Percentiles rank a stretch among this genome's conserved stretches.
phyloP scores from a whole-genome alignment of 1,284 basidiomycete species.

The Violaceomyces palustris region DNA sequence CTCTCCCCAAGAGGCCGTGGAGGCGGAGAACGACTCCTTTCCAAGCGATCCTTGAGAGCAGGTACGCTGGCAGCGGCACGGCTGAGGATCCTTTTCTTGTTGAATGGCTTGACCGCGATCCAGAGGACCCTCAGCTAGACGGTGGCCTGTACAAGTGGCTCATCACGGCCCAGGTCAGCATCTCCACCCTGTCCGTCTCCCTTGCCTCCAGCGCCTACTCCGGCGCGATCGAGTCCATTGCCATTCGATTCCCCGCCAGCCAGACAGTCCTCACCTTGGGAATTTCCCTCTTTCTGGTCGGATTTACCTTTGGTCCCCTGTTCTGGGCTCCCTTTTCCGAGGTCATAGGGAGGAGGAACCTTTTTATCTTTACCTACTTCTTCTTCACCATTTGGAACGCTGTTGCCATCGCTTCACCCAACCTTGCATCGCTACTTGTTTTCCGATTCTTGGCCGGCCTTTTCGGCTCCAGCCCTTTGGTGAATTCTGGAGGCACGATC shows the following conservation, averaged over 20 bases:
- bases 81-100: constrained; percentile 54
- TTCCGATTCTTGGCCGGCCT: constrained; percentile 67
- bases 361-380: constrained; percentile 64
- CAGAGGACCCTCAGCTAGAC: constrained; percentile 29
- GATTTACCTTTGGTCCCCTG: constrained; percentile 55
- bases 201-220: constrained; percentile 39
- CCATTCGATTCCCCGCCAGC: constrained; percentile 17
- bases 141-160: constrained; percentile 26
- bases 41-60: constrained; percentile 47
- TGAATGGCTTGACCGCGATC: constrained; percentile 30
- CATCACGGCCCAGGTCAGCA: constrained; percentile 33
- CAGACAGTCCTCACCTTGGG: constrained; percentile 31
- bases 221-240: constrained; percentile 32
- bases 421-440: constrained; percentile 62
- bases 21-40: constrained; percentile 51
- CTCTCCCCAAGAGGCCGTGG: constrained; percentile 28
- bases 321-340: constrained; percentile 66
- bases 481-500: constrained; percentile 59
- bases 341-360: constrained; percentile 60
- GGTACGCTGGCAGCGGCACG: constrained; percentile 54
- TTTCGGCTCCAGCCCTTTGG: constrained; percentile 59
- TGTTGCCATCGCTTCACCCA: constrained; percentile 63
- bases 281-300: constrained; percentile 67
- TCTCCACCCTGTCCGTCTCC: constrained; percentile 42
- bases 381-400: constrained; percentile 65